phyloP scores from a whole-genome alignment of 495 filamentous ascomycete genomes.

The Penicillium macrosclerotiorum region DNA sequence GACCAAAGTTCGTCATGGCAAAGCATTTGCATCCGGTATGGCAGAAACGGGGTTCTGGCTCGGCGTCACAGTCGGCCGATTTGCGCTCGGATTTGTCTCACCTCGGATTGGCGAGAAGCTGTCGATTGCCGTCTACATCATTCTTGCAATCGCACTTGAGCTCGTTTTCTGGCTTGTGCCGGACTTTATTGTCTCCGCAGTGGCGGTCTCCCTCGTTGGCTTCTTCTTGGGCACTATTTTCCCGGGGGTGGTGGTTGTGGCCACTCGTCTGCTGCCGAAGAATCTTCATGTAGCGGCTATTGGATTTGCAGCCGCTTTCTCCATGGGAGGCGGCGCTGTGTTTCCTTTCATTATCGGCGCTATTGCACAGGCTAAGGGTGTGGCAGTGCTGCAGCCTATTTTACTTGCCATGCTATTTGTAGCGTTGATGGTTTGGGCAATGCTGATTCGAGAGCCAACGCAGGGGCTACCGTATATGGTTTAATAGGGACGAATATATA shows the following conservation, averaged over 20 bases:
- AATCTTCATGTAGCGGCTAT: constrained; percentile 74
- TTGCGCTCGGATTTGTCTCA: constrained; percentile 58
- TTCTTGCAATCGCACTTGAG: constrained; percentile 48
- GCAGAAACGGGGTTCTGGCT: constrained; percentile 61
- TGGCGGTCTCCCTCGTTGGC: constrained; percentile 62
- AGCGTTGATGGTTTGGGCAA: constrained; percentile 16
- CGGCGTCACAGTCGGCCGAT: constrained; percentile 53
- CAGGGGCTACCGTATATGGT: constrained; percentile 4
- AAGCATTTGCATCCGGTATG: constrained; percentile 52
- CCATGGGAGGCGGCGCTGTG: constrained; percentile 65
- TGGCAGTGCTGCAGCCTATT: constrained; percentile 66
- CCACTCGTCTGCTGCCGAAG: constrained; percentile 71
- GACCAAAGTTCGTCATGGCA: constrained; percentile 50
- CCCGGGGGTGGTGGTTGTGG: constrained; percentile 69
- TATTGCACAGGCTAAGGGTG: constrained; percentile 68
- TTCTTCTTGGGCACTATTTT: constrained; percentile 64
- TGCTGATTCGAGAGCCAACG: constrained; percentile 8
- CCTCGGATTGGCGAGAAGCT: constrained; percentile 52
- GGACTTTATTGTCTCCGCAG: constrained; percentile 64
- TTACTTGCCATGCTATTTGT: constrained; percentile 48
- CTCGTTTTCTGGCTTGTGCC: constrained; percentile 65
- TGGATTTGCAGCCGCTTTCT: constrained; percentile 76
- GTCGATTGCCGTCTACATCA: constrained; percentile 56
- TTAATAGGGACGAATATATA: not conserved
- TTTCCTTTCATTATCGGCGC: constrained; percentile 73